Evolutionary conservation across 805 yeast species (phyloP).

Genomic region (Suhomyces prunicola): DNA sequence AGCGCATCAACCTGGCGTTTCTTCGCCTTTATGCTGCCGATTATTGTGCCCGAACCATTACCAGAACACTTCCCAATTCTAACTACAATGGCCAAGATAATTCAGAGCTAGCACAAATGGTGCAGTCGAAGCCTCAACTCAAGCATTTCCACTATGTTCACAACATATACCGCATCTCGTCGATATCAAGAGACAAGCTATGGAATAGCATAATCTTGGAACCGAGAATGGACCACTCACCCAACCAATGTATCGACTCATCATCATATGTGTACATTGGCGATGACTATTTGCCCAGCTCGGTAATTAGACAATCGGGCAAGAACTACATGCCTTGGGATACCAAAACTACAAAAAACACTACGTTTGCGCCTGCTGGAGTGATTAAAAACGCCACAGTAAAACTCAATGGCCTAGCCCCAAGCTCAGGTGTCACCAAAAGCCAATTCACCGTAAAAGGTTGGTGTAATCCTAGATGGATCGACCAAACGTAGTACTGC

Average conservation of each 20-base stretch:
- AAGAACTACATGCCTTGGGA: slow-evolving; percentile 10
- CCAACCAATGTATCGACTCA: slow-evolving; percentile 17
- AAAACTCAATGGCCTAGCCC: slow-evolving; percentile 30
- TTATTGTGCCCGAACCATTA: slow-evolving; percentile 32
- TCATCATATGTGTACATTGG: slow-evolving; percentile 24
- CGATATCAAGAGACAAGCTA: slow-evolving; percentile 45
- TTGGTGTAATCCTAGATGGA: slow-evolving; percentile 49
- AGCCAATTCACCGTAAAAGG: slow-evolving; percentile 50
- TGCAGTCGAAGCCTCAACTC: slow-evolving; percentile 13
- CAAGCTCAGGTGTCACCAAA: slow-evolving; percentile 37
- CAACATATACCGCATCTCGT: slow-evolving; percentile 34
- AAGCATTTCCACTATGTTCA: slow-evolving; percentile 25
- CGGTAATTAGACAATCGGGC: slow-evolving; percentile 5
- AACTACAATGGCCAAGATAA: slow-evolving; percentile 12
- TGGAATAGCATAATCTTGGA: slow-evolving; percentile 53
- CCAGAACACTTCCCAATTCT: slow-evolving; percentile 20
- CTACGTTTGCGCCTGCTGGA: slow-evolving; percentile 31
- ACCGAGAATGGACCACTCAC: slow-evolving; percentile 45
- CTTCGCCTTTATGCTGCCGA: slow-evolving; percentile 50
- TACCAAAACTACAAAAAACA: neutral
- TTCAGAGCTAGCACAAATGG: slow-evolving; percentile 12
- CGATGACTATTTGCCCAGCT: slow-evolving; percentile 9
- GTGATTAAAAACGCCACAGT: slow-evolving; percentile 16
- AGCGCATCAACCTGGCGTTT: slow-evolving; percentile 49
- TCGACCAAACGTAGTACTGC: slow-evolving; percentile 6